These are phyloP conservation scores for Phaeosphaeria sp. DNA, from an alignment of 2,329 filamentous ascomycete species.

Conservation along the genomic window DNA sequence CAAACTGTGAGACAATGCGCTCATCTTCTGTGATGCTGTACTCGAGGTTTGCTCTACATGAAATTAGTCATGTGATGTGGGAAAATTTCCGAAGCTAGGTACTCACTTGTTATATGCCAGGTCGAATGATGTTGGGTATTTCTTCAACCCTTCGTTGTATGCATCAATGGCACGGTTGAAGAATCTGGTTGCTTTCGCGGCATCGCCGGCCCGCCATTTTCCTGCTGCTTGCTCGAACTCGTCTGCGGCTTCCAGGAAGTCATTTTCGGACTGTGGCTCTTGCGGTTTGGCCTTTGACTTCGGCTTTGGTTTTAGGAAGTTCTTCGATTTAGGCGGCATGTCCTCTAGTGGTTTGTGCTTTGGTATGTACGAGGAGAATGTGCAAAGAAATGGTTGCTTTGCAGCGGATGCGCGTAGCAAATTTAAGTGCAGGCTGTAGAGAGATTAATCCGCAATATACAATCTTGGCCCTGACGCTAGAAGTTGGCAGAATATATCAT, in stretches of 20 bases:
- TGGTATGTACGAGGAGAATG: not conserved
- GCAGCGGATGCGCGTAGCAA: not conserved
- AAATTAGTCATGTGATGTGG: not conserved
- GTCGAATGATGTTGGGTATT: constrained; percentile 70
- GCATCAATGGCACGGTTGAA: constrained; percentile 70
- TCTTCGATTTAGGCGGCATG: constrained; percentile 42
- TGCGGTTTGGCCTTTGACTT: constrained; percentile 47
- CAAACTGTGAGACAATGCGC: constrained; percentile 66
- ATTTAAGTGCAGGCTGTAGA: not conserved
- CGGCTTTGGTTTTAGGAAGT: constrained; percentile 38
- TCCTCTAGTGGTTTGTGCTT: not conserved
- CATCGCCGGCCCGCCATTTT: constrained; percentile 77
- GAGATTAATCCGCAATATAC: not conserved
- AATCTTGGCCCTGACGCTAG: not conserved
- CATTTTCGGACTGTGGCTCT: constrained; percentile 68
- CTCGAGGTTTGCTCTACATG: constrained; percentile 68
- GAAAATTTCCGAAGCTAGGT: not conserved
- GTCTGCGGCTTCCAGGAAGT: constrained; percentile 72
- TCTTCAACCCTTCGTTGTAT: constrained; percentile 69
- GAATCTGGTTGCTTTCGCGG: constrained; percentile 68
- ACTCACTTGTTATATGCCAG: constrained; percentile 76
- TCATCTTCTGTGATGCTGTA: constrained; percentile 74
- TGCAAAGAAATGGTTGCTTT: not conserved
- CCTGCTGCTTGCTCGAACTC: constrained; percentile 74
- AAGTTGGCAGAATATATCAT: not conserved